Conservation (phyloP, 2,329 filamentous ascomycete species). For the Aspergillus uvarum region DNA sequence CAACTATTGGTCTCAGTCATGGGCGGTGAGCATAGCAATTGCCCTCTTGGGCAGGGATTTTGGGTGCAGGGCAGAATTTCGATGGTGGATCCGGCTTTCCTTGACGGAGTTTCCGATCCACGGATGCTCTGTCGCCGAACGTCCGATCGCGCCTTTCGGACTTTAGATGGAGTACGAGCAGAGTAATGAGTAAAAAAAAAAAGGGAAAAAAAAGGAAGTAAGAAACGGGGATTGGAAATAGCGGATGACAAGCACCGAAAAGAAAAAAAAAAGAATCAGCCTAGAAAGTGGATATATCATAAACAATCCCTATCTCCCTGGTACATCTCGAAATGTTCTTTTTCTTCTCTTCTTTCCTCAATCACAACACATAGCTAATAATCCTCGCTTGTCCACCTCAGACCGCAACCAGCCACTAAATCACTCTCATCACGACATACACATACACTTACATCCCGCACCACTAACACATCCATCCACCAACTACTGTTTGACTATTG, state of each 20-base stretch:
- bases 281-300: conserved; percentile 26
- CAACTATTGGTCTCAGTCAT: conserved; percentile 13
- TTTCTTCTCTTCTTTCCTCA: conserved; percentile 1
- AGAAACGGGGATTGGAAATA: conserved; percentile 10
- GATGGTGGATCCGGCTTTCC: conserved; percentile 8
- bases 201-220: conserved; percentile 1
- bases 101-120: conserved; percentile 13
- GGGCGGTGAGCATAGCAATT: conserved; percentile 16
- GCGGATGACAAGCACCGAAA: conserved; percentile 6
- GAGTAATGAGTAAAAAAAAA: not conserved
- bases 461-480: conserved; percentile 1
- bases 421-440: conserved; percentile 6
- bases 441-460: conserved; percentile 2
- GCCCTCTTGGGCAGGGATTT: conserved; percentile 5
- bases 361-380: not conserved
- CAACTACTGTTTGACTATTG: conserved; percentile 2
- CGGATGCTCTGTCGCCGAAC: conserved; percentile 15
- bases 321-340: conserved; percentile 10
- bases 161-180: conserved; percentile 3
- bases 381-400: conserved; percentile 2
- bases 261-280: conserved; percentile 13
- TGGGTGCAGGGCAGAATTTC: not conserved
- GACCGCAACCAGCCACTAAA: conserved; percentile 5
- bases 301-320: conserved; percentile 11
- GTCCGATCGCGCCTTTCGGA: conserved; percentile 16